Evolutionary conservation across 768 basidiomycete species (phyloP), one percentile per base, ranked within the genome.

Genomic region (Naganishia vishniacii): DNA sequence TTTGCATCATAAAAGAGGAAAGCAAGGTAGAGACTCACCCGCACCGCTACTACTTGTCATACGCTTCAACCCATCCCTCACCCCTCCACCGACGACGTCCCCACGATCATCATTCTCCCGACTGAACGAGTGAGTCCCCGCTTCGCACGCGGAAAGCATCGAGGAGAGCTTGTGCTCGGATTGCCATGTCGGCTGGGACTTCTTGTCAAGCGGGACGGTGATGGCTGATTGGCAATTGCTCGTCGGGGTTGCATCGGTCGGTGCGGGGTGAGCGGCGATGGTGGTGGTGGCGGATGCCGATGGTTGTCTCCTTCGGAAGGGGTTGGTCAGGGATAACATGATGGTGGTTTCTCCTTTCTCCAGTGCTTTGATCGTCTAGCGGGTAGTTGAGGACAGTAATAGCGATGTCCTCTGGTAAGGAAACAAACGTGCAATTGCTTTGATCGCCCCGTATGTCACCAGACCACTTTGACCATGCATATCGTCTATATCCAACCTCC

Each of bases 261-360:
- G 8, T 51, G 49, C 1, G 29, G 49, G n/a, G 8, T 37, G 34
- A 7, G 8, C 34, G 34, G 34, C 34, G 34, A 7, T 37, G 34
- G n/a, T n/a, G n/a, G n/a, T n/a, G n/a, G n/a, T n/a, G n/a, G n/a
- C n/a, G n/a, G n/a, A n/a, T n/a, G n/a, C n/a, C n/a, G 8, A 37
- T 37, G 34, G 15, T 37, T 37, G 7, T 44, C 40, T 32, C 5
- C 20, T 18, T 6, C 53, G 53, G 37, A 56, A 56, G 7, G 53
- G 53, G 37, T 56, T 56, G n/a, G 53, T 56, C 23, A 56, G 53
- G 11, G 53, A 56, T 34, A 56, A 37, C 53, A 56, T 56, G 5
- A n/a, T 56, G 20, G 13, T 26, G 4, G 34, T 25, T n/a, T 51
- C 29, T 51, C 15, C 28, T n/a, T 28, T 49, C 11, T 49, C 9